A percentile compares a stretch with the other conserved stretches of the same genome.
Conservation (phyloP, 2,329 filamentous ascomycete genomes). For the Diaporthe ampelina region DNA sequence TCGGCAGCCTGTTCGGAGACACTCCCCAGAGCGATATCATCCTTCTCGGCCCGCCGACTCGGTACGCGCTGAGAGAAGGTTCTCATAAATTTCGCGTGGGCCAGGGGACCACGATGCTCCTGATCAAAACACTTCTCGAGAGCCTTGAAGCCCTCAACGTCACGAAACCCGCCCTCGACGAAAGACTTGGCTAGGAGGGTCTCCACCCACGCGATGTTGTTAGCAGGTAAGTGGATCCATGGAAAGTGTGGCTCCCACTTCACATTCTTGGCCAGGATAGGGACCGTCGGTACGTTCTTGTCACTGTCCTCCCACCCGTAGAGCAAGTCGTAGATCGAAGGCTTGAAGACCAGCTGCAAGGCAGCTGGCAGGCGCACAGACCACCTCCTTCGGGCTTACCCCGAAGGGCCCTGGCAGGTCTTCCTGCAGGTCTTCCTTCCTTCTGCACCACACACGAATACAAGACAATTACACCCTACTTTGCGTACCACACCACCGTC, state of each 20-base stretch:
- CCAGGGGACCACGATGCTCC: slow-evolving; percentile 73
- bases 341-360: slow-evolving; percentile 62
- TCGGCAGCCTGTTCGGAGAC: slow-evolving; percentile 42
- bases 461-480: too few species aligned
- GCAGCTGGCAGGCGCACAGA: too few species aligned
- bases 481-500: too few species aligned
- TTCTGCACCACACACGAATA: too few species aligned
- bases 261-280: slow-evolving; percentile 59
- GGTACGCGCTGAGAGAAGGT: slow-evolving; percentile 67
- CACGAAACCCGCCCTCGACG: slow-evolving; percentile 72
- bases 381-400: too few species aligned
- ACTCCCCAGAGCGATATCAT: slow-evolving; percentile 47
- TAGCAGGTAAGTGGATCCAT: slow-evolving; percentile 68
- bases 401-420: too few species aligned
- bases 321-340: slow-evolving; percentile 64
- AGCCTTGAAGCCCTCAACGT: slow-evolving; percentile 74
- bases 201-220: slow-evolving; percentile 74
- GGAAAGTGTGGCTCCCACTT: slow-evolving; percentile 62
- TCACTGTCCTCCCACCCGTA: slow-evolving; percentile 60
- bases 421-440: too few species aligned
- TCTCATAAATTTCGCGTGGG: slow-evolving; percentile 74
- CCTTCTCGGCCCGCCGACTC: slow-evolving; percentile 50
- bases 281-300: slow-evolving; percentile 61
- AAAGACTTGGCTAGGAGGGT: slow-evolving; percentile 74
- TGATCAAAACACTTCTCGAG: slow-evolving; percentile 73